Evolutionary conservation across 1,284 basidiomycete genomes (phyloP).

Genomic region (Apiotrichum siamense): DNA sequence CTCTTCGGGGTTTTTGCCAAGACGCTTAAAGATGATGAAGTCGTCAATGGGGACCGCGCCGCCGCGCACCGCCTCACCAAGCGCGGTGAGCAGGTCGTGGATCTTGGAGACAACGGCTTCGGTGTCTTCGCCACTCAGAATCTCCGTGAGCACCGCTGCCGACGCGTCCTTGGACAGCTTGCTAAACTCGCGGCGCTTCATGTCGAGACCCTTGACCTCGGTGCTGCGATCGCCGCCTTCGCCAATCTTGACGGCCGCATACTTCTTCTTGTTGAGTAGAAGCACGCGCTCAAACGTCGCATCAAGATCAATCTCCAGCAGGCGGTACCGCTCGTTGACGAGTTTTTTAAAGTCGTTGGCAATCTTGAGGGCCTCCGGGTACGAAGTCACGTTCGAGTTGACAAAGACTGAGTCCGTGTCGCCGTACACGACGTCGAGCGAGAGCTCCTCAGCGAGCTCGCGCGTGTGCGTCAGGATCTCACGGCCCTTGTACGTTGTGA

Average conservation of each 20-base stretch:
- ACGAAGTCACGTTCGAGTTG: slow-evolving; percentile 87
- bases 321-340: slow-evolving; percentile 90
- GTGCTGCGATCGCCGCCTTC: slow-evolving; percentile 66
- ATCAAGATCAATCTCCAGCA: slow-evolving; percentile 96
- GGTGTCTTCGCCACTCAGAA: slow-evolving; percentile 84
- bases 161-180: slow-evolving; percentile 86
- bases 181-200: slow-evolving; percentile 97
- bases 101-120: slow-evolving; percentile 87
- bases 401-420: slow-evolving; percentile 99
- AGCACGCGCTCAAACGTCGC: slow-evolving; percentile 88
- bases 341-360: slow-evolving; percentile 89
- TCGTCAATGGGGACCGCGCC: slow-evolving; percentile 80
- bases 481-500: slow-evolving; percentile 96
- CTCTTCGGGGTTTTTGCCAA: slow-evolving; percentile 91
- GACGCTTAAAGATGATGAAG: slow-evolving; percentile 90
- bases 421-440: slow-evolving; percentile 94
- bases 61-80: slow-evolving; percentile 69
- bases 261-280: slow-evolving; percentile 98
- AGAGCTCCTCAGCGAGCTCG: slow-evolving; percentile 81
- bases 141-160: slow-evolving; percentile 79
- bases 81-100: slow-evolving; percentile 77
- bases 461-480: slow-evolving; percentile 92
- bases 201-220: slow-evolving; percentile 96
- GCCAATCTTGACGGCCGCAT: slow-evolving; percentile 91
- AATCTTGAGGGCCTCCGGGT: slow-evolving; percentile 82